Percentiles rank a stretch among this genome's conserved stretches.
Conservation (phyloP, 305 asterid genomes). For the Stenogyne calaminthoides region DNA sequence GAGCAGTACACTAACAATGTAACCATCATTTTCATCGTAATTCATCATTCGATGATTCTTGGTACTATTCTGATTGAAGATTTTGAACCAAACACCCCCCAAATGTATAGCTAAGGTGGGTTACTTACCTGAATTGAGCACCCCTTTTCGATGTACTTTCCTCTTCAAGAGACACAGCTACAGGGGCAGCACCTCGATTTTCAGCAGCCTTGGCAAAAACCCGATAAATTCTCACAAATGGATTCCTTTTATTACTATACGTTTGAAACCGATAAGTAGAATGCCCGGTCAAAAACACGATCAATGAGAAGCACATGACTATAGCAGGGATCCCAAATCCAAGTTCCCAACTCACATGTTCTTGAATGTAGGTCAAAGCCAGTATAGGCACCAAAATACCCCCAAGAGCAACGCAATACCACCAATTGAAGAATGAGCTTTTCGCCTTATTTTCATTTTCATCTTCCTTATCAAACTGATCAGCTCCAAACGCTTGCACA, state of each 20-base stretch:
- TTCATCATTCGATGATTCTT: not conserved
- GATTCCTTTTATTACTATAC: slow-evolving; percentile 16
- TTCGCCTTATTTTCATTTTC: slow-evolving; percentile 33
- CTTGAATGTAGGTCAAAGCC: slow-evolving; percentile 47
- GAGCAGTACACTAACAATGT: too few relatives aligned
- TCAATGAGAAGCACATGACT: slow-evolving; percentile 33
- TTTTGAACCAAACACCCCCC: too few relatives aligned
- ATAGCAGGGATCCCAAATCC: slow-evolving; percentile 36
- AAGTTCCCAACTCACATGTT: slow-evolving; percentile 52
- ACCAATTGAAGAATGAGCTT: slow-evolving; percentile 62
- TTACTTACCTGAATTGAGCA: slow-evolving; percentile 21
- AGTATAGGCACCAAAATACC: slow-evolving; percentile 34
- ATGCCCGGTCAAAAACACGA: slow-evolving; percentile 34
- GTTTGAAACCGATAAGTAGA: slow-evolving; percentile 33
- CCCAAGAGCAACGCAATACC: slow-evolving; percentile 34
- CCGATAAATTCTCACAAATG: slow-evolving; percentile 33
- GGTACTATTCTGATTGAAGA: too few relatives aligned
- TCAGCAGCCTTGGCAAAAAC: slow-evolving; percentile 33
- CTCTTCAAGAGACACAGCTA: not conserved
- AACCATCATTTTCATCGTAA: too few relatives aligned
- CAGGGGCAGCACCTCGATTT: slow-evolving; percentile 21
- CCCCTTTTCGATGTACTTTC: slow-evolving; percentile 16
- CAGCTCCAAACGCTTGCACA: slow-evolving; percentile 45
- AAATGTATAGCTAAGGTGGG: too few relatives aligned
- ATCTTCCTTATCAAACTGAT: slow-evolving; percentile 39